Evolutionary conservation across 768 basidiomycete species (phyloP).

Genomic region (Suillus tomentosus): DNA sequence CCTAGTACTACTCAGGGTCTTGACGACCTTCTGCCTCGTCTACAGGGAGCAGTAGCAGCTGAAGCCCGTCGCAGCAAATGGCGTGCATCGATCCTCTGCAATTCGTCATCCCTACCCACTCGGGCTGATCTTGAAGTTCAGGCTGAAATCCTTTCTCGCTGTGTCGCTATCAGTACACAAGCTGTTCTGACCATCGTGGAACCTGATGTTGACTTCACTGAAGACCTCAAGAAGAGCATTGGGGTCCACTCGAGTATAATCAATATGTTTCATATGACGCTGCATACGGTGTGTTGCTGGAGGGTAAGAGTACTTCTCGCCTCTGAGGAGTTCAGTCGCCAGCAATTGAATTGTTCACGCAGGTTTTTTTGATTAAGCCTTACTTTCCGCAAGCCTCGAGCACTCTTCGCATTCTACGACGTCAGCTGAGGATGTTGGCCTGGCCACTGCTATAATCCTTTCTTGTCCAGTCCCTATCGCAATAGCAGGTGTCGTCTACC

Average conservation of each 20-base stretch:
- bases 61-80: slow-evolving; percentile 55
- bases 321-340: background rate
- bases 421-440: slow-evolving; percentile 43
- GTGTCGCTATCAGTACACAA: slow-evolving; percentile 52
- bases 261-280: slow-evolving; percentile 37
- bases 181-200: slow-evolving; percentile 53
- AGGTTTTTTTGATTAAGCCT: slow-evolving; percentile 53
- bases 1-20: slow-evolving; percentile 49
- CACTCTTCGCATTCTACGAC: slow-evolving; percentile 39
- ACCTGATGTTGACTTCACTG: slow-evolving; percentile 53
- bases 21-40: slow-evolving; percentile 44
- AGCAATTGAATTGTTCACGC: slow-evolving; percentile 3
- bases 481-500: slow-evolving; percentile 51
- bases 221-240: slow-evolving; percentile 43
- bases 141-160: slow-evolving; percentile 49
- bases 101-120: slow-evolving; percentile 41
- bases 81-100: slow-evolving; percentile 51
- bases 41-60: slow-evolving; percentile 44
- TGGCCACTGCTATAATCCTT: slow-evolving; percentile 47
- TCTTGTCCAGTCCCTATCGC: slow-evolving; percentile 47
- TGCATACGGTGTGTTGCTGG: slow-evolving; percentile 48
- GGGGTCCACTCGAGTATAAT: slow-evolving; percentile 51
- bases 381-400: slow-evolving; percentile 53
- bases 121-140: slow-evolving; percentile 45
- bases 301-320: slow-evolving; percentile 36